Conservation (phyloP, 1,139 yeast species). For the Torulaspora pretoriensis region DNA sequence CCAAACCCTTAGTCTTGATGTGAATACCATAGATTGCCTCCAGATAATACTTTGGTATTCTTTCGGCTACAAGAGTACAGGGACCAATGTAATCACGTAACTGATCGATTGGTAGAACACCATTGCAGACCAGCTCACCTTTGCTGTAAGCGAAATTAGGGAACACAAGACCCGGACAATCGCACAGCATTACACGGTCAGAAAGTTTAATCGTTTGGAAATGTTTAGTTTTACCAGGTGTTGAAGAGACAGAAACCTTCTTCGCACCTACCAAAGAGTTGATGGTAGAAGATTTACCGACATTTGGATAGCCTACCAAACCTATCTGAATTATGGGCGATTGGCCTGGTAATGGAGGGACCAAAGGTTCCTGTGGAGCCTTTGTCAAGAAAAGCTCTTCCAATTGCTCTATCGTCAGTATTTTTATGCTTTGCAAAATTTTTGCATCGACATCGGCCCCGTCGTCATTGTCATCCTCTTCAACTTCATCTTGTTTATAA, state of each 20-base stretch:
- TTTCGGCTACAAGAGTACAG: slow-evolving; percentile 71
- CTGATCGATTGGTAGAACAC: slow-evolving; percentile 97
- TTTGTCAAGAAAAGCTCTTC: slow-evolving; percentile 74
- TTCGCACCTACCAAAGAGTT: slow-evolving; percentile 94
- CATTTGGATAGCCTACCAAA: slow-evolving; percentile 94
- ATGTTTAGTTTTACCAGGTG: slow-evolving; percentile 99
- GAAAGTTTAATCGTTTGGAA: slow-evolving; percentile 92
- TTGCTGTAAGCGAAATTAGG: slow-evolving; percentile 96
- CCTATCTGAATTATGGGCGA: slow-evolving; percentile 74
- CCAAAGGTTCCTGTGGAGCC: slow-evolving; percentile 64
- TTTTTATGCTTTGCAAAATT: slow-evolving; percentile 51
- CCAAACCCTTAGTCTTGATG: slow-evolving; percentile 65
- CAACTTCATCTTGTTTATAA: slow-evolving; percentile 38
- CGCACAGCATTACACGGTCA: slow-evolving; percentile 81
- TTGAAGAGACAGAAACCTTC: slow-evolving; percentile 93
- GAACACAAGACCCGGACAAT: slow-evolving; percentile 98
- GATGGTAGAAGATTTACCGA: slow-evolving; percentile 94
- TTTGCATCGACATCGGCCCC: slow-evolving; percentile 37
- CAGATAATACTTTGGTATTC: slow-evolving; percentile 82
- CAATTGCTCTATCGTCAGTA: slow-evolving; percentile 77
- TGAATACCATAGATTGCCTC: slow-evolving; percentile 95
- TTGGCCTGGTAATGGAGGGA: slow-evolving; percentile 54
- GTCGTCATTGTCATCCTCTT: slow-evolving; percentile 34
- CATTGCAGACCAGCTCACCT: slow-evolving; percentile 95
- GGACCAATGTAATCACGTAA: slow-evolving; percentile 94